Evolutionary conservation across 257 asterid genomes (phyloP).

Genomic region (Echium plantagineum): DNA sequence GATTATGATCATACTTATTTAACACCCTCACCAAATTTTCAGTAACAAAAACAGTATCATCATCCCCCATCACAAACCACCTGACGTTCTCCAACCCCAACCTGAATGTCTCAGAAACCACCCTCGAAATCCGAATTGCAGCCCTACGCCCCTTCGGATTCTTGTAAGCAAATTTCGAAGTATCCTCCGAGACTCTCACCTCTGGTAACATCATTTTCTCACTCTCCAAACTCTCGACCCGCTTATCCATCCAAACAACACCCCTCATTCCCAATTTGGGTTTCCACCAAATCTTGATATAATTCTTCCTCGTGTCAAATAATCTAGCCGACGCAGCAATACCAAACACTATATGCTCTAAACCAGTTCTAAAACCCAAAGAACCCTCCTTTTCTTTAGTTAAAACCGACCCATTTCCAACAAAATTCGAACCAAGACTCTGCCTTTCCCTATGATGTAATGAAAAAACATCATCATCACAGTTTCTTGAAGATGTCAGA

Average conservation of each 20-base stretch:
- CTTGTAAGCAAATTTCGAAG: conserved; percentile 43
- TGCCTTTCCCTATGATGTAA: not conserved
- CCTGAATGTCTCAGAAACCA: conserved; percentile 65
- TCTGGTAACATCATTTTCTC: conserved; percentile 36
- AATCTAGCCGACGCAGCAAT: conserved; percentile 71
- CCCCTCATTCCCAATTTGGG: conserved; percentile 43
- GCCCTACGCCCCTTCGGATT: conserved; percentile 68
- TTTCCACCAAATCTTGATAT: conserved; percentile 73
- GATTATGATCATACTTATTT: conserved; percentile 74
- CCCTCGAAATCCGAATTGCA: conserved; percentile 68
- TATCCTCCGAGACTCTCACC: conserved; percentile 50
- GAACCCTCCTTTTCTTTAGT: not conserved
- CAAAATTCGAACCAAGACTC: not conserved
- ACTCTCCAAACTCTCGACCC: conserved; percentile 17
- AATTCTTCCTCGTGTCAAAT: conserved; percentile 62
- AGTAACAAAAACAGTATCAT: conserved; percentile 68
- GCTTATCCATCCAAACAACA: conserved; percentile 58
- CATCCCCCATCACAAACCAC: conserved; percentile 96
- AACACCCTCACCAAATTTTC: conserved; percentile 69
- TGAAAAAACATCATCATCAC: conserved; percentile 1
- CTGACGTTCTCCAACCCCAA: conserved; percentile 42
- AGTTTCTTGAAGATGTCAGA: not conserved
- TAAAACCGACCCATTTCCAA: not conserved
- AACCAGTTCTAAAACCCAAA: conserved; percentile 23
- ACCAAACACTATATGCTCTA: conserved; percentile 69